Percentiles rank a stretch among this genome's conserved stretches.
Evolutionary conservation across 441 rosid species (phyloP).

Genomic region (Erodium trifolium): DNA sequence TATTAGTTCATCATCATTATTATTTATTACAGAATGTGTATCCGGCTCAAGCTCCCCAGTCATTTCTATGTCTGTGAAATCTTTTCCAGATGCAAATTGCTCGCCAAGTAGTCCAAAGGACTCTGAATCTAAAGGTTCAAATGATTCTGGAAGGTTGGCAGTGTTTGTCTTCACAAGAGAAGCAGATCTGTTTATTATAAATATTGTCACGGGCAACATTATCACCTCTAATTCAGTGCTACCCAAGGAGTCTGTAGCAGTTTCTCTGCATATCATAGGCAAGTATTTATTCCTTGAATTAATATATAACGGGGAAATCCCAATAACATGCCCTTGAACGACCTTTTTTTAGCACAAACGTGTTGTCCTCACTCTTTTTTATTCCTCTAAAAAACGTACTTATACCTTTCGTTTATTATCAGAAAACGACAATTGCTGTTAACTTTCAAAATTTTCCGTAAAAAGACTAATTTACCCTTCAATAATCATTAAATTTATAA

Average conservation of each 20-base stretch:
- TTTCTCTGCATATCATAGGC: constrained; percentile 60
- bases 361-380: no score
- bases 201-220: constrained; percentile 45
- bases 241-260: constrained; percentile 35
- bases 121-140: constrained; percentile 25
- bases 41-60: constrained; percentile 46
- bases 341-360: no score
- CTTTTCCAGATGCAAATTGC: constrained; percentile 28
- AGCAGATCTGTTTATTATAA: constrained; percentile 43
- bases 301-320: neutral
- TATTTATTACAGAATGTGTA: constrained; percentile 45
- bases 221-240: constrained; percentile 32
- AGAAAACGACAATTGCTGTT: no score
- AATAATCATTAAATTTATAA: no score
- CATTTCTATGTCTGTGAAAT: constrained; percentile 40
- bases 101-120: constrained; percentile 25
- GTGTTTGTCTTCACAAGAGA: constrained; percentile 47
- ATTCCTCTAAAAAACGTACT: no score
- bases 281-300: constrained; percentile 22
- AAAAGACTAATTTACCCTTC: no score
- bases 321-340: no score
- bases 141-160: constrained; percentile 24
- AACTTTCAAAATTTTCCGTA: no score
- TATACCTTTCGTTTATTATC: no score
- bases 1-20: constrained; percentile 39